Base-by-base conservation (phyloP, 352 stramenopile genomes). In the Pythium phragmitis region DNA sequence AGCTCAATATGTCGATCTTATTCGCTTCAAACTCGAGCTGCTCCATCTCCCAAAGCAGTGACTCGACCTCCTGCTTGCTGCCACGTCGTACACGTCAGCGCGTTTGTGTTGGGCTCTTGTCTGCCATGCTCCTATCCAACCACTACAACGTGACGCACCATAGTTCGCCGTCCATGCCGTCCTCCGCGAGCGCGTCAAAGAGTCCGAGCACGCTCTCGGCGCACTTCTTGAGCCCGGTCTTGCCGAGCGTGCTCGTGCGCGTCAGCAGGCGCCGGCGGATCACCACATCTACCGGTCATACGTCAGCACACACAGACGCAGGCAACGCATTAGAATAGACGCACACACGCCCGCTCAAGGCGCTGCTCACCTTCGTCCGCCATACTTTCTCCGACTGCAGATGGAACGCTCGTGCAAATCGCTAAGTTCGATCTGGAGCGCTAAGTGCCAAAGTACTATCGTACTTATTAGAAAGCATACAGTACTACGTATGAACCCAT, bases 41-140 rank as follows among this genome's bases (percentile, higher is more conserved):
- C 58, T 94, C 85, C 61, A 96, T 75, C 60, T 96, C 87, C 87
- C 87, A 96, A 34, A 94, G 71, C n/a, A 94, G 72, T 57, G 74
- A 60, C 46, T 92, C 85, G 54, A 92, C 73, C 58, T 89, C 82
- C 39, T 85, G 74, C 63, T 85, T 87, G 60, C 77, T 87, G 50
- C 54, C 53, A 47, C 14, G 9, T 14, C 37, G 17, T 7, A 54
- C 34, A 46, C 46, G 59, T 17, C 37, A 4, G 26, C 9, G 6
- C 33, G 12, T 64, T 42, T 56, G 46, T 28, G 26, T 30, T 30
- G 26, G 26, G 26, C 26, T 30, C 26, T 30, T 30, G 2, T 17
- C n/a, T 57, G 33, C 4, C 3, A 45, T 43, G 28, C 13, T 26
- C 12, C 39, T 16, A 39, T 47, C 7, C 19, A 8, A 43, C 43